These are phyloP conservation scores for Ustilago tritici DNA, from an alignment of 1,284 basidiomycete species.

Conservation along the genomic window DNA sequence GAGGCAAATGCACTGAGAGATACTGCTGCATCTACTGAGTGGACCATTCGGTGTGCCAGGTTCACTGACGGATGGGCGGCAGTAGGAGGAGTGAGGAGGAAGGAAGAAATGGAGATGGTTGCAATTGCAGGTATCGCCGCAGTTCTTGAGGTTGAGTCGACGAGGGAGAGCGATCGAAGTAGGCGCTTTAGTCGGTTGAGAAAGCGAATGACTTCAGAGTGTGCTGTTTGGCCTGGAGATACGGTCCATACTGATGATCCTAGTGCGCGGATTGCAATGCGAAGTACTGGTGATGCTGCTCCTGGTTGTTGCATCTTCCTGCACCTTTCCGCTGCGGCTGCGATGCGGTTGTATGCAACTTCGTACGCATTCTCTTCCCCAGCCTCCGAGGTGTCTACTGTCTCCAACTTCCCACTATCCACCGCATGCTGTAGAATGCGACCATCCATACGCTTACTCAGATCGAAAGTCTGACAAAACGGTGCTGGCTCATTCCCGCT, in stretches of 20 bases:
- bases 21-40: slow-evolving; percentile 53
- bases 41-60: slow-evolving; percentile 49
- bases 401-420: slow-evolving; percentile 26
- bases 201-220: slow-evolving; percentile 50
- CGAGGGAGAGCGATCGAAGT: slow-evolving; percentile 48
- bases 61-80: background rate
- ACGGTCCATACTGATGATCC: slow-evolving; percentile 56
- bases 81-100: slow-evolving; percentile 19
- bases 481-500: slow-evolving; percentile 61
- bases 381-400: slow-evolving; percentile 25
- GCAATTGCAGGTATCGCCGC: slow-evolving; percentile 50
- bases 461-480: slow-evolving; percentile 80
- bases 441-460: slow-evolving; percentile 72
- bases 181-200: slow-evolving; percentile 52
- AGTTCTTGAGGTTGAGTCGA: slow-evolving; percentile 12
- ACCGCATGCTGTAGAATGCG: slow-evolving; percentile 44
- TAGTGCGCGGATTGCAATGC: slow-evolving; percentile 55
- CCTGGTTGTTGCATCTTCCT: background rate
- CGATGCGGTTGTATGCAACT: slow-evolving; percentile 35
- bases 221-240: slow-evolving; percentile 13
- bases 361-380: slow-evolving; percentile 22
- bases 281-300: slow-evolving; percentile 47
- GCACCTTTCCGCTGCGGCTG: slow-evolving; percentile 35
- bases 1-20: slow-evolving; percentile 55
- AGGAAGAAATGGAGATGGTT: slow-evolving; percentile 45